Evolutionary conservation across 345 rosid genomes (phyloP), one percentile per base, ranked within the genome.

Genomic region (Populus simonii): DNA sequence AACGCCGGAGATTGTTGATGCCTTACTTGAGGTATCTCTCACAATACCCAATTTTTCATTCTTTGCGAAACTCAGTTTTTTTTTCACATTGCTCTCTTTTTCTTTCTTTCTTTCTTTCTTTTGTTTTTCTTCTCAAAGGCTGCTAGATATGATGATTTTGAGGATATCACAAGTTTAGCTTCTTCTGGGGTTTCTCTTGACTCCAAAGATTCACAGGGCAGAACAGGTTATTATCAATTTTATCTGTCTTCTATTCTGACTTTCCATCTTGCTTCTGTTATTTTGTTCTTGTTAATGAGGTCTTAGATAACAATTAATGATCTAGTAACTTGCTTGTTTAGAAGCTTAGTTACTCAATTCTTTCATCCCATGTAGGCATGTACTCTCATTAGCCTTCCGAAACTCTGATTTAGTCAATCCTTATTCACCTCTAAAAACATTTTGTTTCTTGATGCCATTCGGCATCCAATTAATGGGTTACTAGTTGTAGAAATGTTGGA

Each of bases 141-240:
- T 71, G 98, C 99, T 61, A 87, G 98, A 74, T 93, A 89, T 77
- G 89, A 89, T 77, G 96, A 96, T 59, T 68, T 90, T 70, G 99
- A 93, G 77, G 93, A 92, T 76, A 79, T 93, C 59, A 80, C 5
- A 82, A 86, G 87, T 84, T 80, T 92, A 72, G 92, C 80, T 11
- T 85, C 88, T 41, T 45, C 85, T 38, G 99, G 99, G 13, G 84
- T 92, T 79, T 82, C 92, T 81, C 92, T 96, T 35, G 81, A 86
- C 77, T 92, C 97, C 43, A 91, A 89, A 79, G 99, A 96, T 78
- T 90, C 93, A 31, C 83, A 87, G 74, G 98, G 99, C 80, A 90
- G 94, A 47, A 89, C 99, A 76, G 96, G 97, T 92, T 33, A n/a
- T 41, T 27, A 3, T 36, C 4, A n/a, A n/a, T 66, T 43, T 4